A percentile compares a stretch with the other conserved stretches of the same genome.
These are phyloP conservation scores for Casaregolazyma lundiana DNA, from an alignment of 1,139 yeast species.

Conservation along the genomic window DNA sequence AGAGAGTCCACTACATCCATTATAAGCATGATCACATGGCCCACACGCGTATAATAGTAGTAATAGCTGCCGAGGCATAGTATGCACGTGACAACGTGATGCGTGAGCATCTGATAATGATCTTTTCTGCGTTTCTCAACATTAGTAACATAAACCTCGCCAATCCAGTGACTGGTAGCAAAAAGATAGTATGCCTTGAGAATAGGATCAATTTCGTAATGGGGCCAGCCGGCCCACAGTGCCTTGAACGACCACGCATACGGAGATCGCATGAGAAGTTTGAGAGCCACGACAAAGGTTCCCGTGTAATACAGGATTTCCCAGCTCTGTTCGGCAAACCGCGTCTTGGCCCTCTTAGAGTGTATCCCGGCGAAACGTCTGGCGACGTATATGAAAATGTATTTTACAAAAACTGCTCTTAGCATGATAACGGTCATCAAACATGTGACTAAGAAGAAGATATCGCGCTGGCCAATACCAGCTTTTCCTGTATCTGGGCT, in stretches of 20 bases:
- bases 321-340: slow-evolving; percentile 92
- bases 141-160: slow-evolving; percentile 71
- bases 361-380: slow-evolving; percentile 39
- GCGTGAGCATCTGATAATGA: slow-evolving; percentile 79
- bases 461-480: slow-evolving; percentile 38
- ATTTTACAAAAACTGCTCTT: slow-evolving; percentile 58
- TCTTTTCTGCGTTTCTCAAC: slow-evolving; percentile 79
- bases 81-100: slow-evolving; percentile 73
- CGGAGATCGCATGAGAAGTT: slow-evolving; percentile 52
- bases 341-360: slow-evolving; percentile 47
- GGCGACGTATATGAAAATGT: slow-evolving; percentile 57
- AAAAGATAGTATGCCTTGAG: slow-evolving; percentile 69
- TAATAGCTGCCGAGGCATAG: slow-evolving; percentile 69
- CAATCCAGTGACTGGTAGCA: slow-evolving; percentile 74
- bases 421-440: slow-evolving; percentile 54
- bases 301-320: slow-evolving; percentile 54
- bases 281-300: slow-evolving; percentile 56
- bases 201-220: slow-evolving; percentile 39
- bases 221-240: slow-evolving; percentile 76
- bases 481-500: slow-evolving; percentile 22
- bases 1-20: slow-evolving; percentile 83
- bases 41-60: slow-evolving; percentile 69
- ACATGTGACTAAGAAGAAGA: slow-evolving; percentile 52
- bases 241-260: slow-evolving; percentile 58
- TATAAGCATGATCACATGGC: slow-evolving; percentile 68